Base-by-base conservation (phyloP, 768 basidiomycete species). In the Tricholoma matsutake region DNA sequence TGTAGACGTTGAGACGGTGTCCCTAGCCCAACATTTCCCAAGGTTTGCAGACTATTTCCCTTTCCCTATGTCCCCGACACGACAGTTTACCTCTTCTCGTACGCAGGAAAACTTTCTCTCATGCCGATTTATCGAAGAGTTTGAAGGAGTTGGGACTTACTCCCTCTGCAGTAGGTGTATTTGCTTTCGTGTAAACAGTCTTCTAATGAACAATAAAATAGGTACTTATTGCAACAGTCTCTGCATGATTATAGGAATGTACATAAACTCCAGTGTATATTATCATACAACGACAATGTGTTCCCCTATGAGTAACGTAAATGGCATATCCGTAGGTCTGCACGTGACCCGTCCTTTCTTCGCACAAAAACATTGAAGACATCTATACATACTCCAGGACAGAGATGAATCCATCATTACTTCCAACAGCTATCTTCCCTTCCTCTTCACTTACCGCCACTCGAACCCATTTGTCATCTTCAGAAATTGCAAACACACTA, bases 101-200 rank as follows among this genome's bases (percentile, higher is more conserved):
- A 43, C 54, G 29, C 62, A 95, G 94, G 75, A 96, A 94, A 85
- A 82, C 81, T 20, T 97, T 92, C 71, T 71, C 83, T 22, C 77
- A 73, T 3, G 75, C 79, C 6, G 95, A 98, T 67, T 90, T 94
- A 69, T 81, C 81, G n/a, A 89, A 87, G 72, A 87, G 88, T 20
- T 72, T 98, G 65, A 85, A 85, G 61, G 91, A 94, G 59, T 82
- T 96, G 29, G 95, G 93, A 4, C 76, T 98, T 62, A 95, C 94
- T 18, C 95, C 95, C 1, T 95, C 93, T 57, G 94, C 95, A 56
- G 94, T 94, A 72, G 58, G 83, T 76, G 41, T 53, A 37, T 47
- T 58, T 62, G 25, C 57, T 22, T 31, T 57, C 13, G 10, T 39
- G 25, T 14, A 39, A 6, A 39, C 31, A 20, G 52, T 22, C 43